Percentiles rank a stretch among this genome's conserved stretches.
phyloP scores from a whole-genome alignment of 331 rosid species.

The Pyracantha coccinea region DNA sequence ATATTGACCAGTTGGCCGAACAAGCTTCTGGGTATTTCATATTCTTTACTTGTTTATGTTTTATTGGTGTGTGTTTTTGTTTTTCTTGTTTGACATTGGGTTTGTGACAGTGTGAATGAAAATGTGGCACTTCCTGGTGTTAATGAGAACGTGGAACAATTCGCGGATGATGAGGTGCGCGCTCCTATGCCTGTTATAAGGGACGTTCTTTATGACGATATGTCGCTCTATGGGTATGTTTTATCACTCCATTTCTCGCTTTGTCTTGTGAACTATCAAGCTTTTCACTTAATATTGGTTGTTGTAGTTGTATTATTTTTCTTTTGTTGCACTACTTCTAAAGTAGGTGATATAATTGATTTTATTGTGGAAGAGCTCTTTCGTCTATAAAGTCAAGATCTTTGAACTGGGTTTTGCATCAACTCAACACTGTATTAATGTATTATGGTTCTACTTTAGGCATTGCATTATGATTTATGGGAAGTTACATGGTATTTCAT shows the following conservation, averaged over 20 bases:
- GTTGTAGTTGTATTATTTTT: not conserved
- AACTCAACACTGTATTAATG: not conserved
- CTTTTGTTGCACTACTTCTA: not conserved
- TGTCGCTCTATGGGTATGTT: constrained; percentile 60
- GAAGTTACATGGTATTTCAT: not conserved
- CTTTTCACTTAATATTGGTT: not conserved
- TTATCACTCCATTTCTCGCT: not conserved
- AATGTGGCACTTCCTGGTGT: constrained; percentile 28
- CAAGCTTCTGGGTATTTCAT: constrained; percentile 32
- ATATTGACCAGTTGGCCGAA: constrained; percentile 30
- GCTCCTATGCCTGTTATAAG: constrained; percentile 90
- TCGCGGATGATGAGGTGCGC: constrained; percentile 68
- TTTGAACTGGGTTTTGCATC: not conserved
- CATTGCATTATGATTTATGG: not conserved
- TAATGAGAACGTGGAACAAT: constrained; percentile 34
- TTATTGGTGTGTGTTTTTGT: not conserved
- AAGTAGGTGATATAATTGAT: not conserved
- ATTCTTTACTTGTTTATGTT: not conserved
- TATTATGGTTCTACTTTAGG: not conserved
- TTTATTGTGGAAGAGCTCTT: not conserved
- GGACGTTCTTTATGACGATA: constrained; percentile 88
- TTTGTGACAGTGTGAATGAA: constrained; percentile 22
- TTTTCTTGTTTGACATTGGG: constrained; percentile 7
- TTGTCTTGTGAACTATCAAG: not conserved
- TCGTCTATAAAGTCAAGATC: not conserved